Evolutionary conservation across 768 basidiomycete species (phyloP), one percentile per base, ranked within the genome.

Genomic region (Trametes coccinea): DNA sequence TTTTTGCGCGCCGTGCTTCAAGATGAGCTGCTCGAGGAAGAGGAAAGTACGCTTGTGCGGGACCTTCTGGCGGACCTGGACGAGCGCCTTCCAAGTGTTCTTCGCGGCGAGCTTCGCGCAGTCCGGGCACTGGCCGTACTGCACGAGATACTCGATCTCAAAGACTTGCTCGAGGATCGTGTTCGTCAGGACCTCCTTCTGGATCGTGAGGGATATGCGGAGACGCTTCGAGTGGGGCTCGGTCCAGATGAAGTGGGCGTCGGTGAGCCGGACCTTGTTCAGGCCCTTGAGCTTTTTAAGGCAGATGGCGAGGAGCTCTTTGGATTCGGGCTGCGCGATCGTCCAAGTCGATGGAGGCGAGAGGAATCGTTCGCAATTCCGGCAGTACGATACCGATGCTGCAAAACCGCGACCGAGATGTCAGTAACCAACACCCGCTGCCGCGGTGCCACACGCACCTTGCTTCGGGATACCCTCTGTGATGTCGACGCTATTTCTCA

Each of bases 51-150:
- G 87, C 77, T 99, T 99, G 74, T 99, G 97, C 4, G 93, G 82
- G 45, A 98, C 97, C 76, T 99, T 98, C 73, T 99, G 97, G 48
- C 97, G 89, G n/a, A 98, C 94, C 79, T 98, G 97, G 1, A 99
- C 95, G 40, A 94, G 82, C 1, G 96, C 94, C 71, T 94, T 95
- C 97, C 96, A 98, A 0, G 95, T 98, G 73, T 98, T 98, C 78
- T 98, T 99, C 2, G 97, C 97, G 0, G 97, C 97, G 4, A 98
- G 84, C 68, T 86, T 88, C 0, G 96, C 81, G 70, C 97, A 99
- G 66, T 95, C 93, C 0, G 93, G 88, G 74, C 97, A 99, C 78
- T 99, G 97, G 0, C 92, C 91, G 67, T 95, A 85, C 68, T 95
- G 93, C 0, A 98, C 92, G 58, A 98, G 85, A 70, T 94, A 95